phyloP scores from a whole-genome alignment of 345 rosid species.

The Lepidium africanum region DNA sequence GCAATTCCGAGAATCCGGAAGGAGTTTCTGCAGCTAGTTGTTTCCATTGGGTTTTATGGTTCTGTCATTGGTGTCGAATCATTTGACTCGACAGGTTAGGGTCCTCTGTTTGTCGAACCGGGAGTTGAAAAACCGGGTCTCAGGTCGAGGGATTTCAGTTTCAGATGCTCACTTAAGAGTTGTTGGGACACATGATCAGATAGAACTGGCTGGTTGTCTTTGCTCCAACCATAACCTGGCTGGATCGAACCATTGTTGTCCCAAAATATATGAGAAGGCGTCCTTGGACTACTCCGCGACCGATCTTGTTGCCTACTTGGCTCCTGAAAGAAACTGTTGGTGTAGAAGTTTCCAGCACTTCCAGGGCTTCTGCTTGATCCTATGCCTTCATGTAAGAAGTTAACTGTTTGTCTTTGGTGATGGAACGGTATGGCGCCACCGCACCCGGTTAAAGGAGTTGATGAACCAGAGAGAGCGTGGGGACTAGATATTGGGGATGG shows the following conservation, averaged over 20 bases:
- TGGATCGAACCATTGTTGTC: constrained; percentile 39
- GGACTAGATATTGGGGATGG: constrained; percentile 70
- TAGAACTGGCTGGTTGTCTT: constrained; percentile 42
- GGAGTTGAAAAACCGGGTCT: constrained; percentile 37
- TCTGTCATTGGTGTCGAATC: constrained; percentile 18
- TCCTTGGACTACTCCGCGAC: constrained; percentile 42
- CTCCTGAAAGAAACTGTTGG: constrained; percentile 39
- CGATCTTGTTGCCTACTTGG: constrained; percentile 37
- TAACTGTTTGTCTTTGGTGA: constrained; percentile 37
- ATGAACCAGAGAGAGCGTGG: constrained; percentile 51
- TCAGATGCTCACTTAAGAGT: constrained; percentile 50
- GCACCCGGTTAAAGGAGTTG: constrained; percentile 55
- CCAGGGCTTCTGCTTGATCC: constrained; percentile 36
- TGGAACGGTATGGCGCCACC: constrained; percentile 56
- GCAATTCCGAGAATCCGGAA: background rate
- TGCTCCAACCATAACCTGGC: constrained; percentile 33
- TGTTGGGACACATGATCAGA: constrained; percentile 65
- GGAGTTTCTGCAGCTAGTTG: constrained; percentile 17
- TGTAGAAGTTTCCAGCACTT: constrained; percentile 39
- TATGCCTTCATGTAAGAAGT: constrained; percentile 46
- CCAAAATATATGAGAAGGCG: constrained; percentile 45
- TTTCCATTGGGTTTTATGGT: constrained; percentile 17
- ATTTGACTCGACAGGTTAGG: constrained; percentile 13
- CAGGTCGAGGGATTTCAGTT: constrained; percentile 47
- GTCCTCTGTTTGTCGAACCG: constrained; percentile 35